Percentiles rank a stretch among this genome's conserved stretches.
Conservation (phyloP, 2,329 filamentous ascomycete species). For the Madurella fahalii region DNA sequence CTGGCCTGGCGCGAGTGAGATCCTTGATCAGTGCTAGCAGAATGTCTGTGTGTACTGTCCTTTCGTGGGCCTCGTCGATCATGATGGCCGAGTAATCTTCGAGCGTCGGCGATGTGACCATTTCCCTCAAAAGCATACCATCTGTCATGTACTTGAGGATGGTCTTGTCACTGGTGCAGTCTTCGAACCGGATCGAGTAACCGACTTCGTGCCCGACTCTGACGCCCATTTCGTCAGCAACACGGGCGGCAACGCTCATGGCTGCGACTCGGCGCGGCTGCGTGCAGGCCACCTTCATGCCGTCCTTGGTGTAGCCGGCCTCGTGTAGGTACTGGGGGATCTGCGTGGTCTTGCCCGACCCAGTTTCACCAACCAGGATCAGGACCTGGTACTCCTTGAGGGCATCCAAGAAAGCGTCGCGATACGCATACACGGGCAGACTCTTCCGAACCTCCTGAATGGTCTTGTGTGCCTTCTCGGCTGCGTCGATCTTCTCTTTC, state of each 20-base stretch:
- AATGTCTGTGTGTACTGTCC: constrained; percentile 88
- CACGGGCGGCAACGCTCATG: constrained; percentile 95
- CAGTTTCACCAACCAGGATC: constrained; percentile 92
- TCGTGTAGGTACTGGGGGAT: constrained; percentile 91
- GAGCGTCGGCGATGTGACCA: constrained; percentile 83
- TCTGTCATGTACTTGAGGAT: constrained; percentile 96
- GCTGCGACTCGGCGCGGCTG: constrained; percentile 93
- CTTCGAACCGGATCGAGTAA: constrained; percentile 92
- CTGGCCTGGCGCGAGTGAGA: constrained; percentile 73
- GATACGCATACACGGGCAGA: constrained; percentile 83
- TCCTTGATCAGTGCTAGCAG: constrained; percentile 85
- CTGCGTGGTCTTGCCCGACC: constrained; percentile 93
- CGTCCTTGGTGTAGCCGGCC: constrained; percentile 79
- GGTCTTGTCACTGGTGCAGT: constrained; percentile 86
- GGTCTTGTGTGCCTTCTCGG: constrained; percentile 79
- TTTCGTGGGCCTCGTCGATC: constrained; percentile 96
- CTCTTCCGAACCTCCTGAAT: constrained; percentile 91
- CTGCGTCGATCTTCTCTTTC: constrained; percentile 77
- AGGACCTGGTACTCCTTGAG: constrained; percentile 81
- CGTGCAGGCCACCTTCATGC: constrained; percentile 84
- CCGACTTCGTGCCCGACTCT: constrained; percentile 90
- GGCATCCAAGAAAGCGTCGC: constrained; percentile 81
- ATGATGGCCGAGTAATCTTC: constrained; percentile 82
- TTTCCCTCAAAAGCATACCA: constrained; percentile 86
- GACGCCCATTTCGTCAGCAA: constrained; percentile 88